phyloP scores from a whole-genome alignment of 768 basidiomycete genomes.

The Boletus huronensis region DNA sequence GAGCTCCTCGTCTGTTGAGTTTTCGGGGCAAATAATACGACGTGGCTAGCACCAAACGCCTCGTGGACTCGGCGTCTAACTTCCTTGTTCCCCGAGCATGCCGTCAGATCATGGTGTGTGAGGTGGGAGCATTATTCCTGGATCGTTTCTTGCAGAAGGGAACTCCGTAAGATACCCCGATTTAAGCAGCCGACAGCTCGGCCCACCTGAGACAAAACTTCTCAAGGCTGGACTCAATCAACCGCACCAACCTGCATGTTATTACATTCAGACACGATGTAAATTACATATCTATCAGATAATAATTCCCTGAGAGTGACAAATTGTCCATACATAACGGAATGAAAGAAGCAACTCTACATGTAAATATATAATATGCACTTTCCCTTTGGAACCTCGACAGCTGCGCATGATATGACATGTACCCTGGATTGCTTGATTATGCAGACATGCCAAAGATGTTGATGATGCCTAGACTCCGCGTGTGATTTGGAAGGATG shows the following conservation, averaged over 20 bases:
- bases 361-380: conserved; percentile 14
- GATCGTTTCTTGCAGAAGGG: not conserved
- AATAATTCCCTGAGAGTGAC: conserved; percentile 17
- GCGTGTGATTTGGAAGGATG: conserved; percentile 6
- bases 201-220: not conserved
- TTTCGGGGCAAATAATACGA: not conserved
- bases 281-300: conserved; percentile 32
- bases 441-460: conserved; percentile 1
- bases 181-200: not conserved
- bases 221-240: not conserved
- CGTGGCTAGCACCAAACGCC: conserved; percentile 1
- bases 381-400: conserved; percentile 6
- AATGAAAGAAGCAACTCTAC: conserved; percentile 13
- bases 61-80: not conserved
- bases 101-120: conserved; percentile 1
- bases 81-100: conserved; percentile 1
- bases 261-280: conserved; percentile 17
- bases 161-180: not conserved
- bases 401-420: conserved; percentile 6
- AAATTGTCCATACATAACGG: conserved; percentile 28
- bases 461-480: conserved; percentile 7
- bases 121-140: not conserved
- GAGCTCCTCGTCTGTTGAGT: not conserved
- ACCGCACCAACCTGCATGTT: not conserved
- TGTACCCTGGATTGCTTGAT: conserved; percentile 11